Evolutionary conservation across 371 early-diverging fungal genomes (phyloP).

Genomic region (Mortierella sp.): DNA sequence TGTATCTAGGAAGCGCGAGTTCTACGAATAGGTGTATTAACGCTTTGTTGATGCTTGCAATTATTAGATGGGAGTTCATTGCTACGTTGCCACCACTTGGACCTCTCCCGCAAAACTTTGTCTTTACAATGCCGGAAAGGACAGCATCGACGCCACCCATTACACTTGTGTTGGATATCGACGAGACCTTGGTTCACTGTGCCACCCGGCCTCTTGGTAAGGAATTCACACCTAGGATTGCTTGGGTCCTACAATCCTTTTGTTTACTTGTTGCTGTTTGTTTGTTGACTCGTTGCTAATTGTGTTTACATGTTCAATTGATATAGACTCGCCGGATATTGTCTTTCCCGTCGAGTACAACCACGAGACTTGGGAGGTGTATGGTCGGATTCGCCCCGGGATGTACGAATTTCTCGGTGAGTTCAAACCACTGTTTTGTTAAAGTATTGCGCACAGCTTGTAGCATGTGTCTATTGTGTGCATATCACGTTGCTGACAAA

Average conservation of each 20-base stretch:
- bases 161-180: constrained; percentile 80
- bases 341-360: constrained; percentile 74
- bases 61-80: constrained; percentile 65
- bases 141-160: constrained; percentile 68
- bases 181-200: constrained; percentile 85
- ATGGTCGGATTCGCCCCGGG: constrained; percentile 55
- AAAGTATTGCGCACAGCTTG: neutral
- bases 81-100: constrained; percentile 70
- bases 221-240: neutral
- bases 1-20: neutral
- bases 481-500: neutral
- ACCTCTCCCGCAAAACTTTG: constrained; percentile 59
- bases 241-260: neutral
- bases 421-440: neutral
- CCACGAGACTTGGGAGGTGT: constrained; percentile 58
- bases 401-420: constrained; percentile 56
- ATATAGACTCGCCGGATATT: constrained; percentile 61
- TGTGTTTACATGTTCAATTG: neutral
- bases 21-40: neutral
- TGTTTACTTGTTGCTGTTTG: neutral
- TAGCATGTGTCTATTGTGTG: neutral
- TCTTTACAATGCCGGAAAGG: constrained; percentile 71
- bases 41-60: neutral
- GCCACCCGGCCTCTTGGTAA: constrained; percentile 63
- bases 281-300: neutral